Base-by-base conservation (phyloP, 352 stramenopile genomes). In the Phytophthora pluvialis region DNA sequence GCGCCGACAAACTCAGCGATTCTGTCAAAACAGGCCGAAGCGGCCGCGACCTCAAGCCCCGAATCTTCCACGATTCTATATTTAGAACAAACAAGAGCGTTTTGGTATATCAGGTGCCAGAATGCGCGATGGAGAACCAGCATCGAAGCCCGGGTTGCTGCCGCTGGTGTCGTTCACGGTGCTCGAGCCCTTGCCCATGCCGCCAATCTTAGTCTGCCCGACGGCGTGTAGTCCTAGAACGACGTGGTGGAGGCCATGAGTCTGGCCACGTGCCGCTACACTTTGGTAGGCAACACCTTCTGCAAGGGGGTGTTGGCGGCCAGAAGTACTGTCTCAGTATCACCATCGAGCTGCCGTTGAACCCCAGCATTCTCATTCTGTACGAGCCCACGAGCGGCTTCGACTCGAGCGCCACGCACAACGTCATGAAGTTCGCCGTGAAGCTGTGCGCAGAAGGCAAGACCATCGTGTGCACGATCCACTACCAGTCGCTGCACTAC, bases 321-420 rank as follows among this genome's bases (percentile, higher is more conserved):
- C 86, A 95, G 40, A 91, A 92, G 45, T n/a, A n/a, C n/a, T 73
- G 89, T 16, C 71, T 97, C 4, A 80, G 64, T 12, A 88, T 97
- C 49, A 88, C 74, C 7, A 77, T 95, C 13, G 88, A 94, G 57
- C 63, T 96, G 28, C 64, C 96, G 10, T 80, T 66, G 1, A 74
- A 81, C 49, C 88, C 89, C 12, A 70, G 57, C 0, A 75, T 96
- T 12, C 52, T 97, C 4, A 88, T 94, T 40, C 61, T 96, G 4
- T 86, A 96, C 56, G 82, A 95, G 60, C 82, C 86, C 9, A 90
- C 80, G 21, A 84, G 64, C 1, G 75, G 78, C 6, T 32, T 86
- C 1, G 75, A 86, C 63, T 49, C 51, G 2, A 54, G 33, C 21
- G 21, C 44, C n/a, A 44, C 49, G n/a, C 33, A 59, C 25, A 55